These are phyloP conservation scores for Scopulariopsis brevicaulis DNA, from an alignment of 2,329 filamentous ascomycete species.

Conservation along the genomic window DNA sequence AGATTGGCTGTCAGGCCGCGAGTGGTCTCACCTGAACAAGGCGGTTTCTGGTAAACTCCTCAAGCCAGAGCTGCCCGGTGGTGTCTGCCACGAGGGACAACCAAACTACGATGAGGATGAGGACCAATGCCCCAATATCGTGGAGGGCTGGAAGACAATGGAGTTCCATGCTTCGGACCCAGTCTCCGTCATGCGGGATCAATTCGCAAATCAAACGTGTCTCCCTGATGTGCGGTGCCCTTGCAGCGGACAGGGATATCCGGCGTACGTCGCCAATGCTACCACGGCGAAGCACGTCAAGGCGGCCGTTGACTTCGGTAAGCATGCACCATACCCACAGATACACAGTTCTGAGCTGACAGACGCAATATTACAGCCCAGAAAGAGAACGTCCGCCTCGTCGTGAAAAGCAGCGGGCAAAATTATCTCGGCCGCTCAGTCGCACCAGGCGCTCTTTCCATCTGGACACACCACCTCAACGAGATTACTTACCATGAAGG, in stretches of 20 bases:
- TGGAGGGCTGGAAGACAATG: neutral
- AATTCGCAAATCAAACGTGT: neutral
- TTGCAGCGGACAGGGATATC: slow-evolving; percentile 30
- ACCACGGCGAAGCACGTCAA: slow-evolving; percentile 16
- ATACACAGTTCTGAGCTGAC: no score
- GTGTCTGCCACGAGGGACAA: no score
- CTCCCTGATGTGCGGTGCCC: slow-evolving; percentile 10
- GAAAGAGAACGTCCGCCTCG: neutral
- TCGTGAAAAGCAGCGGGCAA: slow-evolving; percentile 27
- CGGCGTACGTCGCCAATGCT: slow-evolving; percentile 24
- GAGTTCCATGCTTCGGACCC: neutral
- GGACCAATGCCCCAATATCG: neutral
- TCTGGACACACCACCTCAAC: slow-evolving; percentile 17
- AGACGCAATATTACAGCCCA: no score
- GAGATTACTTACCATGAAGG: slow-evolving; percentile 7
- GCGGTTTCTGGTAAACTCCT: no score
- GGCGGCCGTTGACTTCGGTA: slow-evolving; percentile 19
- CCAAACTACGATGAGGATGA: no score
- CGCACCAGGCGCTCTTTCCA: slow-evolving; percentile 12
- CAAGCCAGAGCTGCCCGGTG: no score
- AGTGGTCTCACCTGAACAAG: no score
- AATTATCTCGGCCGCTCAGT: slow-evolving; percentile 18
- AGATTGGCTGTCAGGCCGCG: no score
- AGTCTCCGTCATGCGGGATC: neutral
- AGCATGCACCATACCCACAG: neutral